A percentile compares a stretch with the other conserved stretches of the same genome.
These are phyloP conservation scores for Arthroderma uncinatum DNA, from an alignment of 2,329 filamentous ascomycete species.

Conservation along the genomic window DNA sequence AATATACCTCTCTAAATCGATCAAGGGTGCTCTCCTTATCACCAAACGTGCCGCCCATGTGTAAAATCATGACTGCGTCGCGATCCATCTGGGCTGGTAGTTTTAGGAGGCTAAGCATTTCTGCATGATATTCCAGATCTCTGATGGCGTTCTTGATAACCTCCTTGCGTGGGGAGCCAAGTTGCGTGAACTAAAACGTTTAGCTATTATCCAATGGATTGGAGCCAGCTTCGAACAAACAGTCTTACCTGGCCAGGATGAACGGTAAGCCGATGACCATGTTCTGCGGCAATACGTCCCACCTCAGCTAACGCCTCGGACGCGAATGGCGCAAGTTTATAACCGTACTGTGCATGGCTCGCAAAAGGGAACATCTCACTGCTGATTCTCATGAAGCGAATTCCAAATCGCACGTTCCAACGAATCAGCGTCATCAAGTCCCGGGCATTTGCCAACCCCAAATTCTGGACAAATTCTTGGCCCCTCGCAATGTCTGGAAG, in stretches of 20 bases:
- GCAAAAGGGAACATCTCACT: conserved; percentile 98
- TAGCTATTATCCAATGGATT: neutral
- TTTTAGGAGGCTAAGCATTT: conserved; percentile 66
- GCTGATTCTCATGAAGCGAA: conserved; percentile 83
- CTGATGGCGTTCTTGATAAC: conserved; percentile 68
- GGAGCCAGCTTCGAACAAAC: neutral
- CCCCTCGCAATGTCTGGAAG: conserved; percentile 57
- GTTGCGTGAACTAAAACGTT: conserved; percentile 60
- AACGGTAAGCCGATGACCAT: conserved; percentile 76
- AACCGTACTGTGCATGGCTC: conserved; percentile 76
- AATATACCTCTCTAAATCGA: conserved; percentile 68
- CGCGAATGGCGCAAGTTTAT: conserved; percentile 73
- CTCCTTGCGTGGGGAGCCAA: conserved; percentile 67
- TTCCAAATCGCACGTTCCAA: conserved; percentile 87
- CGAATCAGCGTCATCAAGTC: conserved; percentile 76
- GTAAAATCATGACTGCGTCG: conserved; percentile 87
- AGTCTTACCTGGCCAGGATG: conserved; percentile 64
- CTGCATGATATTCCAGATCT: conserved; percentile 79
- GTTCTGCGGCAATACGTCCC: conserved; percentile 62
- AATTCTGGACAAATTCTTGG: conserved; percentile 58
- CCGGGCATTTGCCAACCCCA: conserved; percentile 67
- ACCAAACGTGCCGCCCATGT: conserved; percentile 84
- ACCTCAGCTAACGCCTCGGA: conserved; percentile 63
- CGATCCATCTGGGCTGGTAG: conserved; percentile 66
- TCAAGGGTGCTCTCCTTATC: conserved; percentile 70